Percentiles rank a stretch among this genome's conserved stretches.
These are phyloP conservation scores for Coemansia sp. DNA, from an alignment of 192 early-diverging fungal species.

Conservation along the genomic window DNA sequence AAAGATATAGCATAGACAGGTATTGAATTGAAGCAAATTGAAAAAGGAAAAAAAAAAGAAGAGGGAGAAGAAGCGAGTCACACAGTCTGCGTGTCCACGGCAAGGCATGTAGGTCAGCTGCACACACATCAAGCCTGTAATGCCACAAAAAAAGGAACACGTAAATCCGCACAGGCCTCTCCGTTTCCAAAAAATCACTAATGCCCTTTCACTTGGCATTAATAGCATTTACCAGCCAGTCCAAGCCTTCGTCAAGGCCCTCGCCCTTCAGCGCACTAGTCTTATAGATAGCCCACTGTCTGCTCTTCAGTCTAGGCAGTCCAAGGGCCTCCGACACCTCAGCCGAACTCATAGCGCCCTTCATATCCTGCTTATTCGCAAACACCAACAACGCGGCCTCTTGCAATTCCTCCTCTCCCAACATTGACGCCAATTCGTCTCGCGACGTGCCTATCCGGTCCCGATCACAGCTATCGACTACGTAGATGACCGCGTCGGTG, in stretches of 20 bases:
- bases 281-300: conserved; percentile 92
- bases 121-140: neutral
- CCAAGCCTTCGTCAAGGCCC: conserved; percentile 82
- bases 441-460: conserved; percentile 86
- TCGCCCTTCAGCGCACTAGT: conserved; percentile 85
- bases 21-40: neutral
- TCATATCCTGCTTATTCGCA: conserved; percentile 83
- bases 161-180: conserved; percentile 1
- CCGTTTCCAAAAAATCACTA: neutral
- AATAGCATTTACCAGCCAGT: conserved; percentile 67
- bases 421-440: conserved; percentile 82
- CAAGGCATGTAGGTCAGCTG: conserved; percentile 6
- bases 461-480: conserved; percentile 85
- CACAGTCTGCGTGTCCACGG: neutral
- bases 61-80: conserved; percentile 7
- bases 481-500: conserved; percentile 85
- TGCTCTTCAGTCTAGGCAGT: conserved; percentile 80
- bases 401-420: conserved; percentile 83
- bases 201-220: neutral
- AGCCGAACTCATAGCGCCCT: conserved; percentile 86
- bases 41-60: neutral
- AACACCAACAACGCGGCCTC: conserved; percentile 81
- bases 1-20: neutral
- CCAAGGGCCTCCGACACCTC: conserved; percentile 94
- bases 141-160: neutral